A percentile compares a stretch with the other conserved stretches of the same genome.
phyloP scores from a whole-genome alignment of 2,329 filamentous ascomycete species.

The Cladosporium sp. region DNA sequence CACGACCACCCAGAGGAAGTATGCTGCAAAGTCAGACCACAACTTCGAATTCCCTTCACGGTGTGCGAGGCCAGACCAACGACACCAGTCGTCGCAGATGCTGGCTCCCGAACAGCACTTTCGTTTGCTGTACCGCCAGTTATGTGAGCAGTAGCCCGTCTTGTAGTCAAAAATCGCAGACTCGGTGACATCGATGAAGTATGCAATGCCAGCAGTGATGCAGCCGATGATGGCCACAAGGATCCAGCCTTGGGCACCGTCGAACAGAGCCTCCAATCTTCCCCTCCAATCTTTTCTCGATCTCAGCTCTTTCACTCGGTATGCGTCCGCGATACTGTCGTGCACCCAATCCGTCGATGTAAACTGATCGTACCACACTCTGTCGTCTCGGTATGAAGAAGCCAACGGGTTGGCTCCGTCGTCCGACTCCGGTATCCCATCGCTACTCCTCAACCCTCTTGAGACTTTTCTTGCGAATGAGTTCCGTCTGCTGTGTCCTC shows the following conservation, averaged over 20 bases:
- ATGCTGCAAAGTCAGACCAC: conserved; percentile 78
- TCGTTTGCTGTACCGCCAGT: conserved; percentile 73
- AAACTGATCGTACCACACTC: conserved; percentile 98
- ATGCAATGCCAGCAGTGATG: conserved; percentile 80
- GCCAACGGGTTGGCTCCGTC: conserved; percentile 60
- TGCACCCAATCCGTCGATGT: conserved; percentile 98
- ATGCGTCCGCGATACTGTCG: conserved; percentile 92
- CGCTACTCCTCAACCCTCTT: conserved; percentile 25
- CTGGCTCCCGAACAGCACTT: conserved; percentile 59
- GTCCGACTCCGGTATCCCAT: conserved; percentile 24
- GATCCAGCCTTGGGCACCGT: conserved; percentile 91
- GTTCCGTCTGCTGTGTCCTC: conserved; percentile 50
- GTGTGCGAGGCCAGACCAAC: conserved; percentile 63
- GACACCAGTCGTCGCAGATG: conserved; percentile 60
- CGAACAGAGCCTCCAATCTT: conserved; percentile 72
- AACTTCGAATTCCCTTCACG: conserved; percentile 48
- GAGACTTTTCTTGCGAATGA: conserved; percentile 43
- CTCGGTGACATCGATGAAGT: conserved; percentile 85
- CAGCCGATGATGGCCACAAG: conserved; percentile 87
- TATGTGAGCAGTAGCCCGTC: conserved; percentile 73
- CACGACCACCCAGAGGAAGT: conserved; percentile 68
- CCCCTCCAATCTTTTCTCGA: conserved; percentile 81
- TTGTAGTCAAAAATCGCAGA: conserved; percentile 86
- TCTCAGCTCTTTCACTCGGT: conserved; percentile 79
- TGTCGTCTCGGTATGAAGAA: conserved; percentile 73